A percentile compares a stretch with the other conserved stretches of the same genome.
phyloP scores from a whole-genome alignment of 345 rosid species.

The Salix udensis region DNA sequence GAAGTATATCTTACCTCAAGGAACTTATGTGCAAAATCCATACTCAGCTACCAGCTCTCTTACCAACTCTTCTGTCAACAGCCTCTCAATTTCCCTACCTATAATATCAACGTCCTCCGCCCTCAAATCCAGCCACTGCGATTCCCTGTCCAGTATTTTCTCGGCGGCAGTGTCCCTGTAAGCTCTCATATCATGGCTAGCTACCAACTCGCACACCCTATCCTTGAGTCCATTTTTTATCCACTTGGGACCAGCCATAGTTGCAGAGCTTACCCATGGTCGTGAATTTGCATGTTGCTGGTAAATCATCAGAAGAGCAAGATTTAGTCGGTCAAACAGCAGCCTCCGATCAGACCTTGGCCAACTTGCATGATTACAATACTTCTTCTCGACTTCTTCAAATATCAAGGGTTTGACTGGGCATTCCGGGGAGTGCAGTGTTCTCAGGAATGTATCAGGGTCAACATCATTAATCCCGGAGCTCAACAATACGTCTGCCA shows the following conservation, averaged over 20 bases:
- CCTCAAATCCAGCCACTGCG: constrained; percentile 54
- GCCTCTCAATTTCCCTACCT: constrained; percentile 67
- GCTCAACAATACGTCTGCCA: constrained; percentile 41
- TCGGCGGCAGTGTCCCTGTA: constrained; percentile 34
- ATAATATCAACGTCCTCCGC: constrained; percentile 51
- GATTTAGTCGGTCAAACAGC: constrained; percentile 61
- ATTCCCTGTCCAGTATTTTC: constrained; percentile 31
- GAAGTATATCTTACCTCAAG: constrained; percentile 12
- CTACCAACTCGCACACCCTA: constrained; percentile 37
- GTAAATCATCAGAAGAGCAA: constrained; percentile 45
- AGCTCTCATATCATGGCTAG: constrained; percentile 34
- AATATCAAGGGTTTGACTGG: constrained; percentile 60
- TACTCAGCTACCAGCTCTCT: constrained; percentile 48
- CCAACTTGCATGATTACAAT: constrained; percentile 33
- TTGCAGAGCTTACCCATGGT: constrained; percentile 53
- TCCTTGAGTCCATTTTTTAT: constrained; percentile 41
- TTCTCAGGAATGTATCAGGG: constrained; percentile 38
- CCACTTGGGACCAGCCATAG: constrained; percentile 32
- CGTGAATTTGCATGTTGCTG: constrained; percentile 42
- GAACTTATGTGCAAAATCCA: constrained; percentile 12
- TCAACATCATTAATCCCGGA: constrained; percentile 49
- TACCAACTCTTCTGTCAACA: constrained; percentile 60
- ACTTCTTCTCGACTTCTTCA: constrained; percentile 71
- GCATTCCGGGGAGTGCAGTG: constrained; percentile 50
- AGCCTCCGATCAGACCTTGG: constrained; percentile 62